A percentile compares a stretch with the other conserved stretches of the same genome.
Conservation (phyloP, 768 basidiomycete species). For the Amyloporia xantha region DNA sequence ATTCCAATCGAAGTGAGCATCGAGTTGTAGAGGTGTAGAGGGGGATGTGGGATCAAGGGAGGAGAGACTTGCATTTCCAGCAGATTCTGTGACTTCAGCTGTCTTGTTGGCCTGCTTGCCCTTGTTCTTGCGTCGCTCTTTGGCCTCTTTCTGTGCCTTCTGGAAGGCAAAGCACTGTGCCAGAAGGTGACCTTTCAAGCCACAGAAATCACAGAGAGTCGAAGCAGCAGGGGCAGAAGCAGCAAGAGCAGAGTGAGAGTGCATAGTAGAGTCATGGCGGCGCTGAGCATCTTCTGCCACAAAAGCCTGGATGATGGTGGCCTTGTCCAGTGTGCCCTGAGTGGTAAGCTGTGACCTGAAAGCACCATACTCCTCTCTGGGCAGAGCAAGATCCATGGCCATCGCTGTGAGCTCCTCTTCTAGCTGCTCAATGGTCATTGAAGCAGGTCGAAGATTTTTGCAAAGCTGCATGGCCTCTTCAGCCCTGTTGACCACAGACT, state of each 20-base stretch:
- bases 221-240: neutral
- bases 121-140: neutral
- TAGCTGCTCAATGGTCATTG: neutral
- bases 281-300: neutral
- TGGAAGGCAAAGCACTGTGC: neutral
- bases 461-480: neutral
- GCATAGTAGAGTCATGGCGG: neutral
- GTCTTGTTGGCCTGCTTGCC: neutral
- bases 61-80: neutral
- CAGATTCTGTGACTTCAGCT: neutral
- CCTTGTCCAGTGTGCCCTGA: neutral
- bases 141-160: neutral
- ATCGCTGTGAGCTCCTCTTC: neutral
- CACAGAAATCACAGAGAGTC: neutral
- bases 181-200: neutral
- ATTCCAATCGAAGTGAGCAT: conserved; percentile 16
- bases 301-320: neutral
- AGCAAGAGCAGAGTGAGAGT: neutral
- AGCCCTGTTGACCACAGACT: neutral
- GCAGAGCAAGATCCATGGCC: neutral
- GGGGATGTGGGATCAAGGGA: neutral
- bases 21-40: neutral
- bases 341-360: neutral
- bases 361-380: neutral
- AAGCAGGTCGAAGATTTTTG: neutral